These are phyloP conservation scores for Vicia sativa DNA, from an alignment of 306 rosid species.

Conservation along the genomic window DNA sequence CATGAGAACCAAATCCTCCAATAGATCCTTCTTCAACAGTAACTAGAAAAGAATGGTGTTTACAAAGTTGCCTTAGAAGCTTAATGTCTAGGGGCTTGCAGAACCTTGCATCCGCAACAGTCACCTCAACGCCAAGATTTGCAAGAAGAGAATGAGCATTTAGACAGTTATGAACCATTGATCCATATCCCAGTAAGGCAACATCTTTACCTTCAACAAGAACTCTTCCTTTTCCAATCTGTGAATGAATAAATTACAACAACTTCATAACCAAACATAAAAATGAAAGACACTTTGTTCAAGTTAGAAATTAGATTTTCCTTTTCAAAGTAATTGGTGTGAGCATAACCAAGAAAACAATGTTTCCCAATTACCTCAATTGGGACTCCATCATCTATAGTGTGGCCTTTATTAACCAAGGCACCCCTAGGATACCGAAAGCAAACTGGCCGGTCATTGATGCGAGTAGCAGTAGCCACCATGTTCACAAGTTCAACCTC, in stretches of 20 bases:
- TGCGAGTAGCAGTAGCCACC: slow-evolving; percentile 79
- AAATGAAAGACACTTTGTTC: slow-evolving; percentile 18
- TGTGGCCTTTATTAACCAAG: slow-evolving; percentile 47
- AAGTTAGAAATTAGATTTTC: slow-evolving; percentile 35
- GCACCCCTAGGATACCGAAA: slow-evolving; percentile 92
- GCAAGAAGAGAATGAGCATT: slow-evolving; percentile 79
- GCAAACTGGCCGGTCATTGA: slow-evolving; percentile 80
- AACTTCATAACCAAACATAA: slow-evolving; percentile 23
- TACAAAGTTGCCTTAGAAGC: slow-evolving; percentile 82
- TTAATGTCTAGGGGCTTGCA: slow-evolving; percentile 90
- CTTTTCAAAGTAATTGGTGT: slow-evolving; percentile 14
- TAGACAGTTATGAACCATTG: slow-evolving; percentile 95
- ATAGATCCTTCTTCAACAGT: slow-evolving; percentile 96
- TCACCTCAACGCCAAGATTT: slow-evolving; percentile 77
- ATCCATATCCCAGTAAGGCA: slow-evolving; percentile 90
- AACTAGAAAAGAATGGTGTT: slow-evolving; percentile 73
- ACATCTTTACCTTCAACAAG: slow-evolving; percentile 83
- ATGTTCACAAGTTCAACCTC: slow-evolving; percentile 81
- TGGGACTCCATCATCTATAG: slow-evolving; percentile 55
- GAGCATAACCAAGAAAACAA: slow-evolving; percentile 22
- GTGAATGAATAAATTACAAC: slow-evolving; percentile 30
- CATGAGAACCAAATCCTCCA: slow-evolving; percentile 96
- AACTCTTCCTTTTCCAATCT: slow-evolving; percentile 87
- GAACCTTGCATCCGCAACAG: slow-evolving; percentile 98
- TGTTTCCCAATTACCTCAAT: slow-evolving; percentile 60